A percentile compares a stretch with the other conserved stretches of the same genome.
phyloP scores from a whole-genome alignment of 805 yeast species.

The Wickerhamiella siamensis region DNA sequence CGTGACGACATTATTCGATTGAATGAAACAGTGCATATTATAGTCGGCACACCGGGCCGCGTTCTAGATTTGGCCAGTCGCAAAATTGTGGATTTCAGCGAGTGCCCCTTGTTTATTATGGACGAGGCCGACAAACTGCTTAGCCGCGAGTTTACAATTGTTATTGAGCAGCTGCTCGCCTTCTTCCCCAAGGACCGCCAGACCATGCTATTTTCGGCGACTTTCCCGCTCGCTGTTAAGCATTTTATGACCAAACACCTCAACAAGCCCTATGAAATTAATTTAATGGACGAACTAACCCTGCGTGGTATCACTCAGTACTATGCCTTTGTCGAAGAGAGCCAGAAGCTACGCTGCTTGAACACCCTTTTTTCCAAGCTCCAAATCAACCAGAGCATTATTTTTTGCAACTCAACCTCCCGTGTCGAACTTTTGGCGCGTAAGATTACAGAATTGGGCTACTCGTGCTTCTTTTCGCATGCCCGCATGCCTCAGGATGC shows the following conservation, averaged over 20 bases:
- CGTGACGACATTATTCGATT: constrained; percentile 90
- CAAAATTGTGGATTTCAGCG: constrained; percentile 70
- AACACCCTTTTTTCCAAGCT: constrained; percentile 88
- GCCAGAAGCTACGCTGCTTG: constrained; percentile 87
- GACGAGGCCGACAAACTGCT: constrained; percentile 98
- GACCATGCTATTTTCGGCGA: constrained; percentile 81
- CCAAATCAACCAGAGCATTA: constrained; percentile 91
- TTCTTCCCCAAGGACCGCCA: constrained; percentile 73
- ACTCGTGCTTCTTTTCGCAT: constrained; percentile 92
- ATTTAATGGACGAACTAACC: constrained; percentile 94
- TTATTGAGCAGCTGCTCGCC: constrained; percentile 71
- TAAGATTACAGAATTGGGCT: constrained; percentile 91
- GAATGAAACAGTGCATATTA: constrained; percentile 80
- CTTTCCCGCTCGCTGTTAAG: constrained; percentile 90
- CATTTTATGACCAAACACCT: constrained; percentile 83
- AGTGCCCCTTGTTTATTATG: constrained; percentile 82
- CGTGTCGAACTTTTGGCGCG: constrained; percentile 92
- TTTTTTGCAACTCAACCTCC: constrained; percentile 91
- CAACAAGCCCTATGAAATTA: constrained; percentile 85
- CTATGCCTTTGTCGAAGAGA: constrained; percentile 96
- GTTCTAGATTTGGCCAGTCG: constrained; percentile 87
- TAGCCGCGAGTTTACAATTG: constrained; percentile 72
- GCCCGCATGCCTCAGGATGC: constrained; percentile 96
- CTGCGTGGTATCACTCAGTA: constrained; percentile 92
- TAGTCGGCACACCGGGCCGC: constrained; percentile 98